Evolutionary conservation across 306 rosid genomes (phyloP).

Genomic region (Castanea crenata): DNA sequence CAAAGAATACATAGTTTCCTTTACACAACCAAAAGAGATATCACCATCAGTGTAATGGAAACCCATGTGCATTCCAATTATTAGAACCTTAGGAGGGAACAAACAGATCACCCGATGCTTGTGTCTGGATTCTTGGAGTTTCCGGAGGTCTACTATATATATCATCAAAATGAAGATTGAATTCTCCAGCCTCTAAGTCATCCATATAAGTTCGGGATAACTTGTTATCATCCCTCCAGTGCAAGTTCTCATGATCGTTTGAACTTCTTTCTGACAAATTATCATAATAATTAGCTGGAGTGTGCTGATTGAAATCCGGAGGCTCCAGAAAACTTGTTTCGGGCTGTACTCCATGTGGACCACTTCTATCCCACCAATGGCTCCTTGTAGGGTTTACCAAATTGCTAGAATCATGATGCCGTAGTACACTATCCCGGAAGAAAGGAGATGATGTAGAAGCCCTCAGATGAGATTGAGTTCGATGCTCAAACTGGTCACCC

Average conservation of each 20-base stretch:
- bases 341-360: conserved; percentile 25
- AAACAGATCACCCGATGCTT: conserved; percentile 36
- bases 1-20: conserved; percentile 57
- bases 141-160: conserved; percentile 61
- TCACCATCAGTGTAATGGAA: conserved; percentile 30
- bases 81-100: too few relatives aligned
- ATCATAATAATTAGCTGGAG: conserved; percentile 27
- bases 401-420: conserved; percentile 31
- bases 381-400: conserved; percentile 29
- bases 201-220: conserved; percentile 45
- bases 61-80: conserved; percentile 32
- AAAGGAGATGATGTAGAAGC: conserved; percentile 71
- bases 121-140: conserved; percentile 37
- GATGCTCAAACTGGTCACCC: conserved; percentile 31
- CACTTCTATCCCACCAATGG: conserved; percentile 85
- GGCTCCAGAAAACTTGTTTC: conserved; percentile 85
- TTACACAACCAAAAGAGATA: conserved; percentile 5
- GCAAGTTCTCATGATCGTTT: conserved; percentile 51
- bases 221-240: conserved; percentile 41
- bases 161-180: conserved; percentile 75
- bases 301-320: conserved; percentile 54
- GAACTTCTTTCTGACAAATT: conserved; percentile 57
- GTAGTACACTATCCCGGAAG: conserved; percentile 52
- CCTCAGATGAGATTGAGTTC: conserved; percentile 46
- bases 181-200: conserved; percentile 59